Base-by-base conservation (phyloP, 2,329 filamentous ascomycete species). In the Fusarium tuaranense region DNA sequence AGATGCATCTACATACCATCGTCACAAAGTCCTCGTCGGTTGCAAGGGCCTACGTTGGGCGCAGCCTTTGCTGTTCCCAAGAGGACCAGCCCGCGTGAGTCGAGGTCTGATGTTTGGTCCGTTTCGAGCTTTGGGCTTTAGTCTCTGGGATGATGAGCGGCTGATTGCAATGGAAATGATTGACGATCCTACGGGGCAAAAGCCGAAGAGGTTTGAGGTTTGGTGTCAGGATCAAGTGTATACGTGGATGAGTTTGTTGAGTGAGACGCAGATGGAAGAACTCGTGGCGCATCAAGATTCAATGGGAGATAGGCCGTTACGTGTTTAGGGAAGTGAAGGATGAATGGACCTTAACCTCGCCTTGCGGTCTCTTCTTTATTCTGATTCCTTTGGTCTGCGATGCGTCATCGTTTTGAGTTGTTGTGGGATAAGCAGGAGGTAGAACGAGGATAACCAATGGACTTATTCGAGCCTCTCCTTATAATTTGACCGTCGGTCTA, bases 191-290 rank as follows among this genome's bases (percentile, higher is more conserved):
- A 51, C 61, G 22, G 25, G 63, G 16, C 55, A 39, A 2, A 61
- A 61, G 5, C 65, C 58, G 2, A 67, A 48, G 14, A 63, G 64
- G 4, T 69, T 72, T 12, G 46, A 65, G 2, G 53, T 66, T 18
- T 72, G 69, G 68, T 71, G 65, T 2, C 62, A 74, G 41, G 46
- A 74, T n/a, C 72, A 74, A 3, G 61, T 65, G 4, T 74, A 74
- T n/a, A 74, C 71, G 8, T 74, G 72, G 72, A 74, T 39, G 12
- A 74, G 72, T 39, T 51, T 74, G 13, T 41, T 74, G 36, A 48
- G 65, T 10, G 14, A 18, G 0, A 22, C 41, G 2, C 68, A 74
- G 22, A 64, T 58, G 63, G 61, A 55, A 2, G 65, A 74, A 13
- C 39, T 74, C 5, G 53, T 30, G 3, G 4, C 18, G 3, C 44